Evolutionary conservation across 2,329 filamentous ascomycete species (phyloP).

Genomic region (Camillea tinctor): DNA sequence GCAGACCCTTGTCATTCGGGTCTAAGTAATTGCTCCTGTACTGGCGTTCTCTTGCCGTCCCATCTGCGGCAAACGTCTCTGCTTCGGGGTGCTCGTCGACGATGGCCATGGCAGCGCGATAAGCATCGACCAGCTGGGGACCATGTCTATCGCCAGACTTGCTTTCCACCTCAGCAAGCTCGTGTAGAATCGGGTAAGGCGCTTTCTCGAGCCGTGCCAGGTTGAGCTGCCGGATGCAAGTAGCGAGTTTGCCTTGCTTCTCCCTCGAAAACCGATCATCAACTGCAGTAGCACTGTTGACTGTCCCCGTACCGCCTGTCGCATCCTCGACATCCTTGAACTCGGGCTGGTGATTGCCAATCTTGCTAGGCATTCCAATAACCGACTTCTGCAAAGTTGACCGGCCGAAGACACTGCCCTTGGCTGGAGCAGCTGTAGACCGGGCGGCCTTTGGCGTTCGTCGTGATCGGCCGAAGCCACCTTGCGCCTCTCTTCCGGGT

Average conservation of each 20-base stretch:
- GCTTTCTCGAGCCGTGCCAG: conserved; percentile 63
- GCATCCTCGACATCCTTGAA: conserved; percentile 69
- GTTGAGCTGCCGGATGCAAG: conserved; percentile 79
- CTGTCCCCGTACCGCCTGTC: conserved; percentile 45
- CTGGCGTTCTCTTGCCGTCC: conserved; percentile 70
- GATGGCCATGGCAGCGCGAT: conserved; percentile 76
- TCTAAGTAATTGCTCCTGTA: conserved; percentile 78
- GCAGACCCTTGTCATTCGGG: conserved; percentile 63
- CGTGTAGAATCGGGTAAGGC: conserved; percentile 71
- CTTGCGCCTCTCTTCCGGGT: conserved; percentile 47
- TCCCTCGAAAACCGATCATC: conserved; percentile 78
- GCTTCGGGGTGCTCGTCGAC: conserved; percentile 68
- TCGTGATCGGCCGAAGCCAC: conserved; percentile 60
- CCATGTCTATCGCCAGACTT: conserved; percentile 69
- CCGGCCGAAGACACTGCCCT: conserved; percentile 58
- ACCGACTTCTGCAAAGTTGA: conserved; percentile 79
- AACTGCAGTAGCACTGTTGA: conserved; percentile 50
- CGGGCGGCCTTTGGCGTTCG: conserved; percentile 44
- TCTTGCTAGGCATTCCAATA: conserved; percentile 74
- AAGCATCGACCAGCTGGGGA: conserved; percentile 76
- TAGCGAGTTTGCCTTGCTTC: conserved; percentile 79
- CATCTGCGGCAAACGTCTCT: conserved; percentile 57
- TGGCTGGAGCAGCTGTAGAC: conserved; percentile 36
- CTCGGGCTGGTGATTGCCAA: conserved; percentile 61
- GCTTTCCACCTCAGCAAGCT: conserved; percentile 73